Evolutionary conservation across 495 filamentous ascomycete species (phyloP).

Genomic region (Hypoxylon fuscum): DNA sequence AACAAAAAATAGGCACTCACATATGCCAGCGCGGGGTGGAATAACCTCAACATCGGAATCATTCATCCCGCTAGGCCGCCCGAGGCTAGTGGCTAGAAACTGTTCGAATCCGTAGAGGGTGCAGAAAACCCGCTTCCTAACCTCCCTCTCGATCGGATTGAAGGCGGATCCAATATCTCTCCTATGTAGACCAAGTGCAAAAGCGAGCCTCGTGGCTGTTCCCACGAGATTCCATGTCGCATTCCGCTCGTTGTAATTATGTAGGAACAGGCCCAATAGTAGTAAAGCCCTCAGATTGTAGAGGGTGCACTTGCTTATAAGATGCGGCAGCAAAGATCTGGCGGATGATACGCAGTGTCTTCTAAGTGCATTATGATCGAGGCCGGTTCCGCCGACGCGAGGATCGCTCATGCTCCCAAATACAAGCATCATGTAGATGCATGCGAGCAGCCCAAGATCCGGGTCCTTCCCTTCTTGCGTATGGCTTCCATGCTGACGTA

Average conservation of each 20-base stretch:
- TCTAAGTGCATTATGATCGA: constrained; percentile 35
- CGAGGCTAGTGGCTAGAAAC: constrained; percentile 51
- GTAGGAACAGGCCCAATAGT: constrained; percentile 48
- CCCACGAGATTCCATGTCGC: constrained; percentile 53
- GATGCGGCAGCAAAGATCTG: constrained; percentile 36
- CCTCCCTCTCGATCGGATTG: constrained; percentile 47
- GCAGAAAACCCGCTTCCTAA: constrained; percentile 53
- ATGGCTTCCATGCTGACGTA: constrained; percentile 1
- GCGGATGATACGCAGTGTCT: constrained; percentile 46
- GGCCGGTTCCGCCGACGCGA: constrained; percentile 35
- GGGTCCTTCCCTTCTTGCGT: constrained; percentile 8
- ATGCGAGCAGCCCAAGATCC: constrained; percentile 50
- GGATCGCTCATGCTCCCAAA: constrained; percentile 46
- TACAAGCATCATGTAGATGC: constrained; percentile 55
- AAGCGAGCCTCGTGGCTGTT: constrained; percentile 49
- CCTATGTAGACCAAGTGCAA: constrained; percentile 54
- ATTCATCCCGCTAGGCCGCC: constrained; percentile 51
- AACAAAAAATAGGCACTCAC: neutral
- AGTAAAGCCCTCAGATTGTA: constrained; percentile 54
- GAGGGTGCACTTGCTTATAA: constrained; percentile 50
- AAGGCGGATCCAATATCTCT: constrained; percentile 41
- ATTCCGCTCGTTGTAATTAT: constrained; percentile 49
- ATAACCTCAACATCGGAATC: constrained; percentile 47
- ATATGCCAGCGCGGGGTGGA: constrained; percentile 17
- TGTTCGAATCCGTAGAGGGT: constrained; percentile 54